Base-by-base conservation (phyloP, 2,329 filamentous ascomycete genomes). In the Macrophomina tecta region DNA sequence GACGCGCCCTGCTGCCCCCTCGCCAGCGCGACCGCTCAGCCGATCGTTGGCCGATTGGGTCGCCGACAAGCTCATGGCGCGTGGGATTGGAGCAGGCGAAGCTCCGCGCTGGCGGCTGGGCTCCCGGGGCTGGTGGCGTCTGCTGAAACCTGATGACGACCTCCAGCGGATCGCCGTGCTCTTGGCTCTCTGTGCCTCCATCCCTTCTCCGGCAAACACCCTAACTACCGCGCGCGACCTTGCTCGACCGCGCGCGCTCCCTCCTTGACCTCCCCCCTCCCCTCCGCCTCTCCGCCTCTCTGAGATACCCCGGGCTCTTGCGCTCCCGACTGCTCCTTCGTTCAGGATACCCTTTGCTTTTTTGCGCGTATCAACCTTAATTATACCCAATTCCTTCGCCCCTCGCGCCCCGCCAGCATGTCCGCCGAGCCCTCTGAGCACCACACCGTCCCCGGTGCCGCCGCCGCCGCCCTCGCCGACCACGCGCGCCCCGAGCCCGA, bases 101-200 rank as follows among this genome's bases (percentile, higher is more conserved):
- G 58, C 58, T 49, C 45, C 28, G 28, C 16, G 28, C 42, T 34
- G 56, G 56, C 56, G 56, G 40, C 56, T 61, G 56, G 56, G 56
- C 56, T 46, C 30, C 56, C 58, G 42, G 30, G 30, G 40, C 58
- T 49, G 32, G 45, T 62, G 58, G 58, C 45, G 58, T 14, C 32
- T 23, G 42, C 56, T 61, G 56, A 61, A 61, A 61, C 56, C n/a
- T 23, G 45, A 62, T 62, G 58, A 62, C 58, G 45, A 62, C 58
- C 58, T 49, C 58, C 58, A 49, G 40, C 58, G 9, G 55, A 62
- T 62, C 58, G 45, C 28, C 58, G 32, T 12, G 14, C 16, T n/a
- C 56, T 61, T 61, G 45, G 58, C 58, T 7, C 42, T 45, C 9
- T 45, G 42, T 9, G 9, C 42, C 36, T 38, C 36, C 58, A 62